phyloP scores from a whole-genome alignment of 805 yeast species.

The Candida glaebosa region DNA sequence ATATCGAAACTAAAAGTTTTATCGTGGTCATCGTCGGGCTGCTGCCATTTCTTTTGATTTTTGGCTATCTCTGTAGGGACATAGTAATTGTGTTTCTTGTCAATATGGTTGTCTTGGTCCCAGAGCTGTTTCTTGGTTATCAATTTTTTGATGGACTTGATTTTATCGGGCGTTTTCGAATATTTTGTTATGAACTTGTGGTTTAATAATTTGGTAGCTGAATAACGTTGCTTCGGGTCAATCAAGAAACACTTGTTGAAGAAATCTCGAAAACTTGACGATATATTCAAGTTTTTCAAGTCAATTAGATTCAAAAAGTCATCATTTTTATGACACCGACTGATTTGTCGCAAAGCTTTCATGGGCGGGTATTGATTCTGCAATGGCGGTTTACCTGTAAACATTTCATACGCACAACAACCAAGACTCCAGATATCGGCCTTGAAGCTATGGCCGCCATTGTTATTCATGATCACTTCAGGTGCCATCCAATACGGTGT shows the following conservation, averaged over 20 bases:
- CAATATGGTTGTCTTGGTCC: constrained; percentile 37
- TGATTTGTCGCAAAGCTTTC: constrained; percentile 41
- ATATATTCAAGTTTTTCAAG: constrained; percentile 19
- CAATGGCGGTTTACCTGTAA: constrained; percentile 70
- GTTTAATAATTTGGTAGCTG: constrained; percentile 29
- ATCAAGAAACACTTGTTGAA: constrained; percentile 31
- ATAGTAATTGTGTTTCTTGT: constrained; percentile 28
- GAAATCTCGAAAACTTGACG: constrained; percentile 27
- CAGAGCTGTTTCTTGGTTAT: constrained; percentile 34
- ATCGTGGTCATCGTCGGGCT: constrained; percentile 10
- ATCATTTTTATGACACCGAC: constrained; percentile 23
- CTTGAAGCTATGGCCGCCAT: constrained; percentile 51
- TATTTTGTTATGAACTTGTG: constrained; percentile 29
- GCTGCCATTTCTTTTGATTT: constrained; percentile 31
- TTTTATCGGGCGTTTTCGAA: constrained; percentile 8
- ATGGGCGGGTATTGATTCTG: constrained; percentile 38
- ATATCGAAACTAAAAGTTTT: constrained; percentile 32
- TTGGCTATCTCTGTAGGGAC: constrained; percentile 34
- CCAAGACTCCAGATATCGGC: constrained; percentile 84
- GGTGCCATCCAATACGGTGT: constrained; percentile 70
- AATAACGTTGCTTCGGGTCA: constrained; percentile 27
- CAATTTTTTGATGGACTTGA: constrained; percentile 23
- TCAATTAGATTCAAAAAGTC: constrained; percentile 32
- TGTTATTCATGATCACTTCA: constrained; percentile 53
- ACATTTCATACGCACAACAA: constrained; percentile 71